Evolutionary conservation across 2,329 filamentous ascomycete species (phyloP).

Genomic region (Raffaelea ambrosiae): DNA sequence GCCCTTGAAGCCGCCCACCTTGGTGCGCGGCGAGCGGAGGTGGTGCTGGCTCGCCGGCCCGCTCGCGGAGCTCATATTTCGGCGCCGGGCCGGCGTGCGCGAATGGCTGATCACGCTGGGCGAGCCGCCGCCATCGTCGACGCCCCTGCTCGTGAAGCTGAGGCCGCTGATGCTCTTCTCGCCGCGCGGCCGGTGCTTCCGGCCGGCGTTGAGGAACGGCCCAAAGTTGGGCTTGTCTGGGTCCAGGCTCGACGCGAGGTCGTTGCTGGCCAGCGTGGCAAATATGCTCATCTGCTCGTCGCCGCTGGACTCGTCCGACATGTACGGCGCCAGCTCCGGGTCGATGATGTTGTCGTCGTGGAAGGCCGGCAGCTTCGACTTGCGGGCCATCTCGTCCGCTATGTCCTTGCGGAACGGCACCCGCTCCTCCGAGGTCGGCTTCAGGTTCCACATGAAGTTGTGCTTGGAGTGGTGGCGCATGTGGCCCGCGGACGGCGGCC

Average conservation of each 20-base stretch:
- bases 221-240: conserved; percentile 67
- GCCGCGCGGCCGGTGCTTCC: conserved; percentile 66
- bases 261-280: conserved; percentile 60
- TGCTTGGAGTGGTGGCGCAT: conserved; percentile 83
- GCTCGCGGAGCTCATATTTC: conserved; percentile 80
- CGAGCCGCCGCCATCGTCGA: conserved; percentile 52
- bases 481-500: conserved; percentile 71
- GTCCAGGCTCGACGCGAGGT: conserved; percentile 58
- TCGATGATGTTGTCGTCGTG: conserved; percentile 99
- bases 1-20: conserved; percentile 49
- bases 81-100: conserved; percentile 54
- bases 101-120: conserved; percentile 50
- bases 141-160: conserved; percentile 59
- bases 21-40: conserved; percentile 62
- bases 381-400: conserved; percentile 57
- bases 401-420: conserved; percentile 76
- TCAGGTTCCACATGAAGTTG: conserved; percentile 70
- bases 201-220: conserved; percentile 61
- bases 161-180: conserved; percentile 69
- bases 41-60: conserved; percentile 48
- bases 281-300: conserved; percentile 89
- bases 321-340: conserved; percentile 86
- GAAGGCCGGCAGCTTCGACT: conserved; percentile 73
- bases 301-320: conserved; percentile 91
- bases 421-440: conserved; percentile 63